phyloP scores from a whole-genome alignment of 331 rosid genomes.

The Phaseolus coccineus region DNA sequence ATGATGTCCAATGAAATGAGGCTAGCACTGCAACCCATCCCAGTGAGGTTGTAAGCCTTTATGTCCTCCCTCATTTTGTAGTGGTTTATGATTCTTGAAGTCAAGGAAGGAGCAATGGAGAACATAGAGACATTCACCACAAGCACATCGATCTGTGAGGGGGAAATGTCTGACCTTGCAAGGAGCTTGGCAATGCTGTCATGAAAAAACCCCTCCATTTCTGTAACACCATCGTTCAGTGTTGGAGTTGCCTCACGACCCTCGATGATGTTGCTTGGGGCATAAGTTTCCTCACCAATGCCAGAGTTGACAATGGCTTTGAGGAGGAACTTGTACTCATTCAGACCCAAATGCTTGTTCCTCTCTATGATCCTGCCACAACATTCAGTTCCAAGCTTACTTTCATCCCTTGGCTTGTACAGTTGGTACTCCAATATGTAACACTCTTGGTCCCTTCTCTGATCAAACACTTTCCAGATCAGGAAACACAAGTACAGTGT shows the following conservation, averaged over 20 bases:
- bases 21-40: conserved; percentile 97
- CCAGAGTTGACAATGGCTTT: conserved; percentile 90
- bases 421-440: conserved; percentile 77
- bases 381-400: conserved; percentile 65
- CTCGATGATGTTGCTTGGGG: conserved; percentile 69
- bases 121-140: conserved; percentile 89
- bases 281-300: conserved; percentile 91
- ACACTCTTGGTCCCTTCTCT: conserved; percentile 64
- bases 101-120: conserved; percentile 63
- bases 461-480: conserved; percentile 61
- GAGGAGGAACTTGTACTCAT: conserved; percentile 81
- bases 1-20: conserved; percentile 71
- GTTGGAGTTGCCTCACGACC: conserved; percentile 69
- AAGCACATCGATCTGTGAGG: conserved; percentile 75
- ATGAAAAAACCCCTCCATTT: conserved; percentile 83
- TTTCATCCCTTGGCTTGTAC: conserved; percentile 75
- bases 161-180: conserved; percentile 53
- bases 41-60: conserved; percentile 79
- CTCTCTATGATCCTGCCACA: conserved; percentile 67
- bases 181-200: conserved; percentile 69
- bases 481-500: conserved; percentile 55
- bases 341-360: conserved; percentile 63
- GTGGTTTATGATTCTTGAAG: conserved; percentile 66
- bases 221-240: conserved; percentile 55
- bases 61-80: conserved; percentile 78